Conservation (phyloP, 768 basidiomycete species). For the Naganishia friedmannii region DNA sequence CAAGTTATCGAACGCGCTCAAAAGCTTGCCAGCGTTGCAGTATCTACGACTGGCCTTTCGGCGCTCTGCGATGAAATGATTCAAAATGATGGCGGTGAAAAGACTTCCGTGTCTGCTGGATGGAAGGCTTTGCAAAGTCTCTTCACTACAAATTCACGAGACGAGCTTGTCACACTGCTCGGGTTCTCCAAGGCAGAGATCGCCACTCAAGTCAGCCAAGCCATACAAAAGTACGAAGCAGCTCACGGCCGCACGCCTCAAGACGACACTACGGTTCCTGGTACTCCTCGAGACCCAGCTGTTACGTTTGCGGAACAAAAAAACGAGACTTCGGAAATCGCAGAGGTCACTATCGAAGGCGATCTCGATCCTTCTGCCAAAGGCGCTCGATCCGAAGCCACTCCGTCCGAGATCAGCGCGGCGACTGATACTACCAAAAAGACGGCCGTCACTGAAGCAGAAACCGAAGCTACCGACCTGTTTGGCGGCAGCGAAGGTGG, state of each 20-base stretch:
- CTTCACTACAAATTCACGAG: conserved; percentile 82
- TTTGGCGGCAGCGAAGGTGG: conserved; percentile 61
- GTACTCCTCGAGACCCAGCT: conserved; percentile 65
- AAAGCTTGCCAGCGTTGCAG: conserved; percentile 64
- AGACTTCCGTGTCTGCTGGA: conserved; percentile 48
- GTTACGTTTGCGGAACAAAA: conserved; percentile 77
- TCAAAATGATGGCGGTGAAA: conserved; percentile 39
- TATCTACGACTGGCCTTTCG: conserved; percentile 58
- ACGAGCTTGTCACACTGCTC: conserved; percentile 82
- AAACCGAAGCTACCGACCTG: conserved; percentile 66
- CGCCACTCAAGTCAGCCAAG: conserved; percentile 71
- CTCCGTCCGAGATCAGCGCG: conserved; percentile 71
- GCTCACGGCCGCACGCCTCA: conserved; percentile 43
- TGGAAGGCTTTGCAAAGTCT: conserved; percentile 79
- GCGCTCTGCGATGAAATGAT: conserved; percentile 67
- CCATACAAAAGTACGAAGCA: conserved; percentile 69
- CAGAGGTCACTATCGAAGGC: conserved; percentile 53
- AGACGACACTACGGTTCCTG: conserved; percentile 53
- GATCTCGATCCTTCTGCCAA: conserved; percentile 48
- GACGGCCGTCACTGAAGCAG: conserved; percentile 50
- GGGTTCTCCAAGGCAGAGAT: conserved; percentile 90
- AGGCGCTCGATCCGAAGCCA: conserved; percentile 57
- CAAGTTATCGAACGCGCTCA: conserved; percentile 70
- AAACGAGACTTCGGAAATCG: conserved; percentile 11
- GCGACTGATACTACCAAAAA: conserved; percentile 61